Evolutionary conservation across 495 filamentous ascomycete genomes (phyloP).

Genomic region (Tuber magnatum): DNA sequence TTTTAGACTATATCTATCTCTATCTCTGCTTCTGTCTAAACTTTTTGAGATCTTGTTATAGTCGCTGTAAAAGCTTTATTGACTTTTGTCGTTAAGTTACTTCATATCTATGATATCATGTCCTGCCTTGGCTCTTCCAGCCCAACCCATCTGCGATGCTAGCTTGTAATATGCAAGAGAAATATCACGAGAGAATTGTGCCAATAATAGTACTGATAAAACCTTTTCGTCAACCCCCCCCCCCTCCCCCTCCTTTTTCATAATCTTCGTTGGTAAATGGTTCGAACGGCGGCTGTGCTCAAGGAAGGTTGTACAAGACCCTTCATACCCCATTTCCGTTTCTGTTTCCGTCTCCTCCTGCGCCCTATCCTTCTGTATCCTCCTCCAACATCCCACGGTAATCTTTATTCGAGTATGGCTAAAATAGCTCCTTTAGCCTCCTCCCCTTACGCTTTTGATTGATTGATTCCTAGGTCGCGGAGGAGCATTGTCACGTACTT

Average conservation of each 20-base stretch:
- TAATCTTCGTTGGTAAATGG: background rate
- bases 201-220: background rate
- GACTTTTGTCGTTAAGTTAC: background rate
- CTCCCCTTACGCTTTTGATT: constrained; percentile 27
- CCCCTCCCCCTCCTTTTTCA: background rate
- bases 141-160: background rate
- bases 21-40: background rate
- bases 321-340: constrained; percentile 5
- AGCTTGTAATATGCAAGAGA: background rate
- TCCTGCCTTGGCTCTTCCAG: background rate
- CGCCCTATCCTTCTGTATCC: constrained; percentile 12
- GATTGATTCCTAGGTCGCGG: constrained; percentile 55
- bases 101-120: background rate
- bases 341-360: constrained; percentile 7
- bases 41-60: background rate
- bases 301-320: background rate
- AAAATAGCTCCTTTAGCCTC: constrained; percentile 27
- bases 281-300: background rate
- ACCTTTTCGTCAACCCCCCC: background rate
- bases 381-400: constrained; percentile 36
- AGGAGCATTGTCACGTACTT: constrained; percentile 66
- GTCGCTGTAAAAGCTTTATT: background rate
- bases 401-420: constrained; percentile 34
- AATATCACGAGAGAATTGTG: background rate
- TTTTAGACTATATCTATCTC: too few relatives aligned